These are phyloP conservation scores for Aspergillus sp. DNA, from an alignment of 2,329 filamentous ascomycete species.

Conservation along the genomic window DNA sequence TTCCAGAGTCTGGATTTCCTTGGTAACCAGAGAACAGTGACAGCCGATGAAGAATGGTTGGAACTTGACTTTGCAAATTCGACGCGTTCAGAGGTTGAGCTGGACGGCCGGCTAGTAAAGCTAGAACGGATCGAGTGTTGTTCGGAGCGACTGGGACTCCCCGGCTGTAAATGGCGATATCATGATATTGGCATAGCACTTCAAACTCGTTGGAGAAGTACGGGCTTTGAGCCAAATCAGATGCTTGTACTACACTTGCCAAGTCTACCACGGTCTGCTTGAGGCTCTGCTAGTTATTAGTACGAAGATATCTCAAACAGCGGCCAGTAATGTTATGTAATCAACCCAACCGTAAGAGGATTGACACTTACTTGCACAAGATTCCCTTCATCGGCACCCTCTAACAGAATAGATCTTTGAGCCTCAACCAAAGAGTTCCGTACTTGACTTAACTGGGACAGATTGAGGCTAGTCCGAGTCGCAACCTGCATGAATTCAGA, in stretches of 20 bases:
- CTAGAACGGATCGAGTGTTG: conserved; percentile 35
- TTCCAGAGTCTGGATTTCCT: conserved; percentile 34
- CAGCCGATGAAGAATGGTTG: conserved; percentile 41
- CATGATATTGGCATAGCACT: conserved; percentile 51
- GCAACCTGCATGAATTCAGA: conserved; percentile 43
- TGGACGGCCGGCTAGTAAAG: conserved; percentile 44
- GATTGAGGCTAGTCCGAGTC: conserved; percentile 40
- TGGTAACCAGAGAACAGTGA: conserved; percentile 42
- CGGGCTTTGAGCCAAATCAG: conserved; percentile 37
- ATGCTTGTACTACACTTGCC: conserved; percentile 35
- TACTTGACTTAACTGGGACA: conserved; percentile 42
- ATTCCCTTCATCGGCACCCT: conserved; percentile 41
- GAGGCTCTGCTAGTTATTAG: conserved; percentile 35
- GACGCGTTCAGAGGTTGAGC: conserved; percentile 41
- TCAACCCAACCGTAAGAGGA: not conserved
- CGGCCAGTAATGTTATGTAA: not conserved
- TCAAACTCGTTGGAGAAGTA: conserved; percentile 55
- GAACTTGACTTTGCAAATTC: conserved; percentile 37
- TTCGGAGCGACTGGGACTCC: conserved; percentile 18
- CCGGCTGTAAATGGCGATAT: conserved; percentile 34
- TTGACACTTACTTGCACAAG: conserved; percentile 36
- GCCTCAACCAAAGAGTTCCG: conserved; percentile 45
- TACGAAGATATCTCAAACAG: not conserved
- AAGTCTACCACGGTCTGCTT: conserved; percentile 44
- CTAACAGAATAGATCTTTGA: conserved; percentile 40